These are phyloP conservation scores for Phanerochaete sordida DNA, from an alignment of 768 basidiomycete species.

Conservation along the genomic window DNA sequence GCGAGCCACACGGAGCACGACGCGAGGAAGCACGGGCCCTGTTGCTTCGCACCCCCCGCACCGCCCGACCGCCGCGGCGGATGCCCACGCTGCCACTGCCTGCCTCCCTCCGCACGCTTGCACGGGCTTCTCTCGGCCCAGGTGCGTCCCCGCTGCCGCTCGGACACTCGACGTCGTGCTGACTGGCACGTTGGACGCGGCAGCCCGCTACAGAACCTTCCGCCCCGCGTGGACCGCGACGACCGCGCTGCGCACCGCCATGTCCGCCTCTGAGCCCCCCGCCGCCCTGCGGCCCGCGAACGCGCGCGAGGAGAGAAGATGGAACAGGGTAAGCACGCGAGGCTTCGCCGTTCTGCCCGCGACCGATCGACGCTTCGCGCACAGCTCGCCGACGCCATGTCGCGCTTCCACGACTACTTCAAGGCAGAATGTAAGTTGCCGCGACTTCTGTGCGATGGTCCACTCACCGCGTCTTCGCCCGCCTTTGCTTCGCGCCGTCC, in stretches of 20 bases:
- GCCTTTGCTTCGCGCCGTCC: too few species aligned
- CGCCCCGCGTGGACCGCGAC: too few species aligned
- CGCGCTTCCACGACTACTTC: constrained; percentile 32
- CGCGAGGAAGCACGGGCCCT: too few species aligned
- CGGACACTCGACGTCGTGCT: too few species aligned
- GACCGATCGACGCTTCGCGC: background rate
- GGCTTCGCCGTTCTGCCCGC: too few species aligned
- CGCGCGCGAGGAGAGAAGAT: constrained; percentile 6
- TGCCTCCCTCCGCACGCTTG: background rate
- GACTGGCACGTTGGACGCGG: too few species aligned
- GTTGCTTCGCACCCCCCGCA: background rate
- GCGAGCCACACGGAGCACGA: too few species aligned
- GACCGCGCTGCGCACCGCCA: too few species aligned
- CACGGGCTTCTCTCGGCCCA: background rate
- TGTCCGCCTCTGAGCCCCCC: too few species aligned
- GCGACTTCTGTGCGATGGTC: too few species aligned
- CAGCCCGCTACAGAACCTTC: too few species aligned
- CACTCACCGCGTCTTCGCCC: too few species aligned
- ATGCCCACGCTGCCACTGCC: background rate
- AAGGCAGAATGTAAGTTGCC: constrained; percentile 44
- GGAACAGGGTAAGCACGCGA: constrained; percentile 3
- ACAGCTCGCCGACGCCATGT: constrained; percentile 16
- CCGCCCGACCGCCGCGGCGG: background rate
- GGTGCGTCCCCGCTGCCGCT: background rate
- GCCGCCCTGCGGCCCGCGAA: background rate